Percentiles rank a stretch among this genome's conserved stretches.
These are phyloP conservation scores for Xylariaceae sp. DNA, from an alignment of 2,329 filamentous ascomycete genomes.

Conservation along the genomic window DNA sequence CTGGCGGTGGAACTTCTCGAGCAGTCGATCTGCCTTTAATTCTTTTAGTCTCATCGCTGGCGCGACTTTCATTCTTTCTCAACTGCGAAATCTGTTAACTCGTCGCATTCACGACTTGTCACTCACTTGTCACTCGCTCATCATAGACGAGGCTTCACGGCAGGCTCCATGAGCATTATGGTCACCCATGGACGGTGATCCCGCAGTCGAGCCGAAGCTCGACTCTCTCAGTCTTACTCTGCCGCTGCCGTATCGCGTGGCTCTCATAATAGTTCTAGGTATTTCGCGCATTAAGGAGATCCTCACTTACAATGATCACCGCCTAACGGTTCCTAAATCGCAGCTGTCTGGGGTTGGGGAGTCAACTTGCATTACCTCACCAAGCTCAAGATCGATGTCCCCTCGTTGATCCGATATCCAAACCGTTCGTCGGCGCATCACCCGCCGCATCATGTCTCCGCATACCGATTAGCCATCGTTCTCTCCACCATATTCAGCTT, in stretches of 20 bases:
- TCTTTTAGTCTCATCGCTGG: background rate
- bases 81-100: background rate
- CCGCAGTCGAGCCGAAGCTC: constrained; percentile 63
- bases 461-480: constrained; percentile 77
- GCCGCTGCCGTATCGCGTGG: constrained; percentile 84
- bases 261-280: constrained; percentile 82
- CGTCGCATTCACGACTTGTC: background rate
- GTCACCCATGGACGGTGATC: constrained; percentile 63
- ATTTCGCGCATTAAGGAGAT: background rate
- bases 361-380: constrained; percentile 84
- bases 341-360: constrained; percentile 94
- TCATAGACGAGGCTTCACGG: background rate
- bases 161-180: constrained; percentile 13
- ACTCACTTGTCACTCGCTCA: background rate
- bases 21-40: too few species aligned
- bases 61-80: background rate
- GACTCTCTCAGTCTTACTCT: constrained; percentile 84
- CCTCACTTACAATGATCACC: background rate
- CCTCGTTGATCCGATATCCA: constrained; percentile 80
- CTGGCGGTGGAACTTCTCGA: too few species aligned
- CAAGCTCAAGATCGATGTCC: constrained; percentile 77
- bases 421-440: constrained; percentile 64
- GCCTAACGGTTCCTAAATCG: constrained; percentile 2
- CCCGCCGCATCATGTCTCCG: constrained; percentile 70
- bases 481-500: constrained; percentile 65